Conservation (phyloP, 129 eudicot species). For the Ambrosia trifida region DNA sequence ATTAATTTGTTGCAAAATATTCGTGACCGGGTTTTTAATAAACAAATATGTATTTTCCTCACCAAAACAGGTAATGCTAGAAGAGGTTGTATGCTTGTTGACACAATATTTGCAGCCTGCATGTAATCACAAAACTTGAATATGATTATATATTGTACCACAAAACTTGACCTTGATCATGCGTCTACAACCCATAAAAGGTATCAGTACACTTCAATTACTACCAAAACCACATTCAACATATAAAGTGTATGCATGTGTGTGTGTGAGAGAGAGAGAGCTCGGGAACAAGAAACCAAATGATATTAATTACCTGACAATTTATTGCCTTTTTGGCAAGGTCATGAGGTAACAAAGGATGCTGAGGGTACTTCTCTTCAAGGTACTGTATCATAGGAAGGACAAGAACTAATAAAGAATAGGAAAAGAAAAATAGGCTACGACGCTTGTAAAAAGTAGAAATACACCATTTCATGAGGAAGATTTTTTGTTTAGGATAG, state of each 20-base stretch:
- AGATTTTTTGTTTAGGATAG: background rate
- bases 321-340: conserved; percentile 58
- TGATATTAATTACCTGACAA: conserved; percentile 59
- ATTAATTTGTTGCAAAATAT: background rate
- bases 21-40: background rate
- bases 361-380: conserved; percentile 81
- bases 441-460: background rate
- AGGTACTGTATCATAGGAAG: conserved; percentile 49
- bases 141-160: background rate
- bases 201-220: background rate
- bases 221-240: background rate
- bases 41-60: conserved; percentile 1
- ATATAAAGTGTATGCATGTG: background rate
- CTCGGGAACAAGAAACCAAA: conserved; percentile 6
- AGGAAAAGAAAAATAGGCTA: too few relatives aligned
- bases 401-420: background rate
- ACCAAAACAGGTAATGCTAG: conserved; percentile 51
- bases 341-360: conserved; percentile 66
- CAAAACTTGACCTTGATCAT: background rate
- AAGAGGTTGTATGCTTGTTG: conserved; percentile 75
- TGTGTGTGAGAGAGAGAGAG: background rate
- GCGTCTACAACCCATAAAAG: background rate
- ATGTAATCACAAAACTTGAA: background rate
- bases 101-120: conserved; percentile 71
- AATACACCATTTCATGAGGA: conserved; percentile 3